A percentile compares a stretch with the other conserved stretches of the same genome.
Evolutionary conservation across 202 grass and related monocot species (phyloP).

Genomic region (Setaria viridis): DNA sequence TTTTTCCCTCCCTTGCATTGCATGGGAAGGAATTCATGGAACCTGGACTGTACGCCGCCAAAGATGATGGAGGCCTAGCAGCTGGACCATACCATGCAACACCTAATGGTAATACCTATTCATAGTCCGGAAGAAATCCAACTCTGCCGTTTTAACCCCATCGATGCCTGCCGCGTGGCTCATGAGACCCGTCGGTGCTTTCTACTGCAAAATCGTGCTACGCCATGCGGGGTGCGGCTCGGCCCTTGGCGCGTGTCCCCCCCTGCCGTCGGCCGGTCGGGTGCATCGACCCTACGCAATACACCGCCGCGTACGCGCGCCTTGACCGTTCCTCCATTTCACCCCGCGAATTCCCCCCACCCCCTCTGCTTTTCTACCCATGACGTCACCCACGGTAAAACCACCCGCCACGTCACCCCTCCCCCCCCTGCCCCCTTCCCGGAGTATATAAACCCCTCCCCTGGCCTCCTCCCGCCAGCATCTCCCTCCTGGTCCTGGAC

Average conservation of each 20-base stretch:
- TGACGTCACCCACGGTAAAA: not conserved
- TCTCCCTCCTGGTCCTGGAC: not conserved
- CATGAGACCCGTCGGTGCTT: too few species aligned
- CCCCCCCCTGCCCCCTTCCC: not conserved
- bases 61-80: not conserved
- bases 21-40: not conserved
- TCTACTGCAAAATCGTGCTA: too few species aligned
- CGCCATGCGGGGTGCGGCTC: too few species aligned
- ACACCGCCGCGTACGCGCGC: too few species aligned
- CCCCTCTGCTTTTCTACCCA: not conserved
- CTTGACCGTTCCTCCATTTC: not conserved
- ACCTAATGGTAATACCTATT: too few species aligned
- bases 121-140: too few species aligned
- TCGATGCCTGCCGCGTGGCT: too few species aligned
- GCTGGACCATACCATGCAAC: not conserved
- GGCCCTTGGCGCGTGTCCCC: too few species aligned
- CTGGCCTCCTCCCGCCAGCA: not conserved
- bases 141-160: too few species aligned
- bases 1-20: not conserved
- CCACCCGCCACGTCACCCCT: constrained; percentile 29
- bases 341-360: not conserved
- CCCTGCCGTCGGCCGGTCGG: too few species aligned
- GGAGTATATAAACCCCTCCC: constrained; percentile 37
- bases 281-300: too few species aligned
- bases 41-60: not conserved